Base-by-base conservation (phyloP, 495 filamentous ascomycete genomes). In the Neurospora sp. region DNA sequence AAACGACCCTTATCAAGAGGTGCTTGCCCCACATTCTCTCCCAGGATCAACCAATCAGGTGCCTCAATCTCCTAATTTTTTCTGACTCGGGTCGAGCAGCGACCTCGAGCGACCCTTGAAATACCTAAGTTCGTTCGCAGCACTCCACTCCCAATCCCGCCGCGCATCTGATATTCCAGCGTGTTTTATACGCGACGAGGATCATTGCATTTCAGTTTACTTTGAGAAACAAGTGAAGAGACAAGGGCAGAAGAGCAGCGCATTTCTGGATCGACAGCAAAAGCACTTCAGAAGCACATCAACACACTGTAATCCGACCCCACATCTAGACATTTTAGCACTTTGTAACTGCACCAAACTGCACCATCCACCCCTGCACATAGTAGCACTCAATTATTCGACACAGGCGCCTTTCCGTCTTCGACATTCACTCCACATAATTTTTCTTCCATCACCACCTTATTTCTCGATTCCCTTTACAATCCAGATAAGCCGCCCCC, bases 401-500 rank as follows among this genome's bases (percentile, higher is more conserved):
- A 27, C 20, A 12, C 12, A 9, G 42, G 23, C 48, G 48, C 48
- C 54, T 62, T 62, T 62, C 54, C 54, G 23, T 66, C 54, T 66
- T 66, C 12, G 54, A n/a, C 73, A 72, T 2, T 69, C 75, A 3
- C 66, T 39, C 42, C 71, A 4, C 27, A 20, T 37, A 20, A 41
- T 69, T 70, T 46, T 44, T 20, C 48, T 71, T 37, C 39, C 70
- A 18, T 66, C 69, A n/a, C 42, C 54, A 42, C 41, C 8, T n/a
- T 16, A 16, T 46, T 42, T 35, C n/a, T n/a, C n/a, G n/a, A n/a
- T 71, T 54, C 10, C 4, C 23, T 72, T 40, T 62, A 71, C n/a
- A 70, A 69, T 12, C 75, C 73, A 14, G 66, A 62, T 18, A 73
- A 72, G 70, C 35, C 8, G 44, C 11, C 46, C 72, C 71, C 73